phyloP scores from a whole-genome alignment of 208 protist species.

The Histomonas meleagridis region DNA sequence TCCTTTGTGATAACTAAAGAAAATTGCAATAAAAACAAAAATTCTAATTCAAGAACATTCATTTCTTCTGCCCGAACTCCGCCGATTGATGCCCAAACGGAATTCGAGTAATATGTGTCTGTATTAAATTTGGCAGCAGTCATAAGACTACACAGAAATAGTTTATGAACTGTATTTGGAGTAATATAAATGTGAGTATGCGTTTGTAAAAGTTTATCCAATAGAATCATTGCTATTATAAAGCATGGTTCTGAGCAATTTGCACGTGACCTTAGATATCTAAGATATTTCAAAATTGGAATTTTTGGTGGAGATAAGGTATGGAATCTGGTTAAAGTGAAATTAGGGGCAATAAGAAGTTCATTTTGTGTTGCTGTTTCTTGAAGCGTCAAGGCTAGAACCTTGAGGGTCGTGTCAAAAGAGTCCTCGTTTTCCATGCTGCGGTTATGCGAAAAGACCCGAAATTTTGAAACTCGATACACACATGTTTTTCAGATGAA shows the following conservation, averaged over 20 bases:
- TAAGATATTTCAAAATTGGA: not conserved
- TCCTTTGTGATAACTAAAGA: not conserved
- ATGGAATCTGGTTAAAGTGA: not conserved
- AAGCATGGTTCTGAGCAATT: not conserved
- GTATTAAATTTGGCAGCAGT: not conserved
- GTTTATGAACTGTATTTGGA: constrained; percentile 16
- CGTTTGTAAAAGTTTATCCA: not conserved
- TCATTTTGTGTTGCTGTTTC: not conserved
- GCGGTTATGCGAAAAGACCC: too few relatives aligned
- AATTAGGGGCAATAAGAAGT: not conserved
- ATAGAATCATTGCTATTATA: not conserved
- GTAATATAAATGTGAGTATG: not conserved
- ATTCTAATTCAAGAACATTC: not conserved
- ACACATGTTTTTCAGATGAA: too few relatives aligned
- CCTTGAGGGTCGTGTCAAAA: not conserved
- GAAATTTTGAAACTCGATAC: too few relatives aligned
- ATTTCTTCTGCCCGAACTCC: constrained; percentile 5
- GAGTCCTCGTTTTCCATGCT: too few relatives aligned
- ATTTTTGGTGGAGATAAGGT: constrained; percentile 14
- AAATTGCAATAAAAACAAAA: constrained; percentile 30
- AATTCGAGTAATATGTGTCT: not conserved
- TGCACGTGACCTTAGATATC: not conserved
- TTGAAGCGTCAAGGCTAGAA: not conserved
- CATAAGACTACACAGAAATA: not conserved
- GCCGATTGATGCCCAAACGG: not conserved